Evolutionary conservation across 768 basidiomycete genomes (phyloP).

Genomic region (Cubamyces lactineus): DNA sequence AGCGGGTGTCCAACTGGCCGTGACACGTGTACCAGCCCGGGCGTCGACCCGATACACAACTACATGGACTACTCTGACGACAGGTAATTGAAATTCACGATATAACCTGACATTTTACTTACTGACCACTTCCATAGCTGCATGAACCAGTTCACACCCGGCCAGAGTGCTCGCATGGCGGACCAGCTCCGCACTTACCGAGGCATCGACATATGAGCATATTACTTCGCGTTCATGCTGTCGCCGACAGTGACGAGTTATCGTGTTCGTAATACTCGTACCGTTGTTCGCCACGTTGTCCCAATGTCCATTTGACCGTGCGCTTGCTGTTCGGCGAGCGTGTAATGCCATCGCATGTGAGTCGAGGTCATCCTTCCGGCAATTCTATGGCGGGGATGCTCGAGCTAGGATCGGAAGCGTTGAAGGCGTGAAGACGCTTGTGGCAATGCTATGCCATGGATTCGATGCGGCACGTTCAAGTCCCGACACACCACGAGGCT

Average conservation of each 20-base stretch:
- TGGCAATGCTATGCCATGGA: background rate
- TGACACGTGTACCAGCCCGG: slow-evolving; percentile 33
- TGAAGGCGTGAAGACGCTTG: too few relatives aligned
- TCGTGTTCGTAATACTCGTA: background rate
- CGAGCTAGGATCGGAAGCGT: too few relatives aligned
- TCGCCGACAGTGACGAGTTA: background rate
- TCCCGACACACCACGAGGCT: background rate
- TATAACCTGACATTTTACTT: too few relatives aligned
- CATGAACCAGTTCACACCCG: slow-evolving; percentile 53
- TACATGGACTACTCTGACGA: slow-evolving; percentile 60
- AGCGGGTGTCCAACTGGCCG: slow-evolving; percentile 41
- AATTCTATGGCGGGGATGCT: too few relatives aligned
- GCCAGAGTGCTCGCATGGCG: slow-evolving; percentile 44
- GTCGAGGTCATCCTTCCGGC: too few relatives aligned
- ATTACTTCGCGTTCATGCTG: background rate
- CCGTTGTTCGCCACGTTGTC: background rate
- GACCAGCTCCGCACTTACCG: slow-evolving; percentile 50
- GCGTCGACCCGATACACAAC: slow-evolving; percentile 50
- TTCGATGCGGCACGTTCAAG: background rate
- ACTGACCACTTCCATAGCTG: slow-evolving; percentile 33
- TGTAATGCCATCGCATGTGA: too few relatives aligned
- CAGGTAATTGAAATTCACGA: slow-evolving; percentile 8
- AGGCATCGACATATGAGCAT: slow-evolving; percentile 32
- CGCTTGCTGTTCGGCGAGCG: too few relatives aligned
- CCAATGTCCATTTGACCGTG: too few relatives aligned